Evolutionary conservation across 2,329 filamentous ascomycete genomes (phyloP).

Genomic region (Claviceps sorghi): DNA sequence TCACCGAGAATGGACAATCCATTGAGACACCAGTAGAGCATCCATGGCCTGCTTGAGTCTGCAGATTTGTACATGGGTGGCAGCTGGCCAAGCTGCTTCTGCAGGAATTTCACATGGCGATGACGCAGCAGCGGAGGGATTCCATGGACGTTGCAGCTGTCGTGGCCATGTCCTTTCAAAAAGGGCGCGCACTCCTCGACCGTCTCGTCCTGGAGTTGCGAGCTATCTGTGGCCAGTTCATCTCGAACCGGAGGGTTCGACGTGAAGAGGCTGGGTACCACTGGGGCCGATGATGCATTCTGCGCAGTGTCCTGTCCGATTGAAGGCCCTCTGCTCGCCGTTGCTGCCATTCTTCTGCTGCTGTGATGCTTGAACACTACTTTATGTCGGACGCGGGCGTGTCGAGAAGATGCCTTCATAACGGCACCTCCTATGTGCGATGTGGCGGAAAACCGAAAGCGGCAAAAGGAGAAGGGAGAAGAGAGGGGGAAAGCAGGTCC

Average conservation of each 20-base stretch:
- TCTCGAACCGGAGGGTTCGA: constrained; percentile 50
- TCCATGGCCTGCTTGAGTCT: constrained; percentile 85
- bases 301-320: constrained; percentile 7
- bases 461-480: neutral
- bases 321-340: constrained; percentile 1
- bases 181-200: constrained; percentile 54
- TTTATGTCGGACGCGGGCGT: constrained; percentile 3
- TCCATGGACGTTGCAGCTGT: constrained; percentile 52
- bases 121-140: constrained; percentile 58
- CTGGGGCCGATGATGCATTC: constrained; percentile 5
- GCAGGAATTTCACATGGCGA: constrained; percentile 48
- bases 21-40: constrained; percentile 81
- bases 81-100: constrained; percentile 42
- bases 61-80: constrained; percentile 57
- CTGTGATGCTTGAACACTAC: constrained; percentile 5
- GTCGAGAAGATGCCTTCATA: constrained; percentile 5
- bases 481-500: neutral
- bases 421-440: neutral
- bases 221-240: constrained; percentile 50
- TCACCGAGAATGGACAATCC: constrained; percentile 63
- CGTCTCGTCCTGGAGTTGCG: constrained; percentile 52
- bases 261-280: constrained; percentile 43
- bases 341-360: constrained; percentile 5
- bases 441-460: neutral
- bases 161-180: constrained; percentile 40